Conservation (phyloP, 768 basidiomycete species). For the Psilocybe subaeruginosa region DNA sequence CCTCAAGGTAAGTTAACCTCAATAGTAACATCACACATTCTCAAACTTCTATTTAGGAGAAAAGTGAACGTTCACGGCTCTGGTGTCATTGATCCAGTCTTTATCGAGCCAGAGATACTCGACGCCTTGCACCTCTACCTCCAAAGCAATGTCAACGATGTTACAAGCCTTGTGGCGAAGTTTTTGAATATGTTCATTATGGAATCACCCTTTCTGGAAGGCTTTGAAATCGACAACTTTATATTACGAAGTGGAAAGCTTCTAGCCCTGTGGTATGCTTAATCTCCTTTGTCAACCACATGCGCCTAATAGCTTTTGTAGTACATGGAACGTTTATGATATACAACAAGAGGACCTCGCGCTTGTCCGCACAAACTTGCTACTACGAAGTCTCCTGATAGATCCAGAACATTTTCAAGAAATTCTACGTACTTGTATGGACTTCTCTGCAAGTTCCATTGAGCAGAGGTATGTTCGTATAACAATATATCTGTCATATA, state of each 20-base stretch:
- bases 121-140: constrained; percentile 55
- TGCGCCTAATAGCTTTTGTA: constrained; percentile 26
- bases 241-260: constrained; percentile 62
- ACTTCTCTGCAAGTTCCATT: constrained; percentile 39
- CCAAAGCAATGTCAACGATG: constrained; percentile 46
- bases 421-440: constrained; percentile 46
- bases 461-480: constrained; percentile 48
- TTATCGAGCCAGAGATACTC: constrained; percentile 61
- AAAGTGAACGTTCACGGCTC: constrained; percentile 46
- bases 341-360: constrained; percentile 61
- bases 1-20: constrained; percentile 51
- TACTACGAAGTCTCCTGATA: constrained; percentile 63
- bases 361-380: constrained; percentile 52
- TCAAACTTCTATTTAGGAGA: constrained; percentile 39
- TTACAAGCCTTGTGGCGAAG: constrained; percentile 57
- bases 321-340: constrained; percentile 71
- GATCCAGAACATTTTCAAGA: constrained; percentile 64
- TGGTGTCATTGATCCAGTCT: constrained; percentile 57
- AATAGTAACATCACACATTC: not conserved
- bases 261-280: constrained; percentile 60
- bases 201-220: constrained; percentile 61
- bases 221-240: constrained; percentile 76
- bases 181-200: constrained; percentile 65
- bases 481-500: not conserved
- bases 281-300: not conserved